Percentiles rank a stretch among this genome's conserved stretches.
Evolutionary conservation across 768 basidiomycete species (phyloP).

Genomic region (Suillus discolor): DNA sequence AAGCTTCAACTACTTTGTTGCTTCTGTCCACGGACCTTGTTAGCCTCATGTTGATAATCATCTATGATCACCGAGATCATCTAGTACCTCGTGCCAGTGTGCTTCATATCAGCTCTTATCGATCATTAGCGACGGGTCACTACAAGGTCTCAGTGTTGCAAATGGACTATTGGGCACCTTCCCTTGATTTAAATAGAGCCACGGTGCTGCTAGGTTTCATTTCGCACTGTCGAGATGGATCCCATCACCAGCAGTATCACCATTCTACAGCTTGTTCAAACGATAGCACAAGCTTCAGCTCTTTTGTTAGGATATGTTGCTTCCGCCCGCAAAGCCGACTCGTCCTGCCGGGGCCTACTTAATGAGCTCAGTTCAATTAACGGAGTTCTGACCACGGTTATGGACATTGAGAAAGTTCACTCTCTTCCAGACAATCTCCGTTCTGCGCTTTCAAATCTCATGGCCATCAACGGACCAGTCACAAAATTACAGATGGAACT

Average conservation of each 20-base stretch:
- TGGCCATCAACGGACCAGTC: not conserved
- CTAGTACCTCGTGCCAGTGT: too few species aligned
- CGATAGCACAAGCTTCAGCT: too few species aligned
- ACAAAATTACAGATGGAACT: not conserved
- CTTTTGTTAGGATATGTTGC: conserved; percentile 3
- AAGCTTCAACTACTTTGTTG: too few species aligned
- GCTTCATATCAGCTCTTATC: too few species aligned
- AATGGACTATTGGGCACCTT: too few species aligned
- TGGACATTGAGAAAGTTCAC: not conserved
- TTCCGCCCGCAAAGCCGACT: not conserved
- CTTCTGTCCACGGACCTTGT: too few species aligned
- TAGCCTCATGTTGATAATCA: too few species aligned
- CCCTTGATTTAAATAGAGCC: too few species aligned
- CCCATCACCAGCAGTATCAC: not conserved
- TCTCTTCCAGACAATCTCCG: not conserved
- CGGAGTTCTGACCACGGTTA: not conserved
- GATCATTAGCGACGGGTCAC: too few species aligned
- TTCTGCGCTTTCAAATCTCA: not conserved
- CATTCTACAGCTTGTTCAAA: conserved; percentile 5
- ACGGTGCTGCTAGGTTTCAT: too few species aligned
- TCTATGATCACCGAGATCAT: too few species aligned
- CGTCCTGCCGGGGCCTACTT: not conserved
- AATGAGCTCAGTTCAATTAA: not conserved
- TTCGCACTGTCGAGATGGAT: not conserved
- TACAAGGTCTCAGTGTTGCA: too few species aligned